Conservation (phyloP, 306 rosid species). For the Medicago arabica region DNA sequence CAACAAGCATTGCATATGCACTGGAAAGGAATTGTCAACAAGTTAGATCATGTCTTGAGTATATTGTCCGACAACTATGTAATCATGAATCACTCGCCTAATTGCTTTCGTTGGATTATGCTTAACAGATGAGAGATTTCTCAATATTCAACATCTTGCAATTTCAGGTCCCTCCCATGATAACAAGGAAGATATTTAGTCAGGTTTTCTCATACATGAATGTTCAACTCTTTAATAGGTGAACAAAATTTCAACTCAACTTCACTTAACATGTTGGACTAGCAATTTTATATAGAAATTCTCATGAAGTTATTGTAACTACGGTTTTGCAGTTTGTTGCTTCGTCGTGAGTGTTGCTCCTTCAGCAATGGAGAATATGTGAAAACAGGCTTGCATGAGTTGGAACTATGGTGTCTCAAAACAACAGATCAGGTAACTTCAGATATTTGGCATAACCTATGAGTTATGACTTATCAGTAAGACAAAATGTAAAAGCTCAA, state of each 20-base stretch:
- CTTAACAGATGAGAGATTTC: slow-evolving; percentile 21
- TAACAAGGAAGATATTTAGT: slow-evolving; percentile 74
- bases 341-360: slow-evolving; percentile 92
- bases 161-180: slow-evolving; percentile 75
- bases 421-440: slow-evolving; percentile 69
- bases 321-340: slow-evolving; percentile 66
- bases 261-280: slow-evolving; percentile 12
- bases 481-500: slow-evolving; percentile 4
- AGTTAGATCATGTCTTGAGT: slow-evolving; percentile 62
- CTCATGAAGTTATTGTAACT: slow-evolving; percentile 16
- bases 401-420: slow-evolving; percentile 84
- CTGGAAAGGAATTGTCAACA: slow-evolving; percentile 86
- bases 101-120: slow-evolving; percentile 21
- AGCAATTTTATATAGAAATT: slow-evolving; percentile 7
- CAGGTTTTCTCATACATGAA: slow-evolving; percentile 90
- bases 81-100: slow-evolving; percentile 41
- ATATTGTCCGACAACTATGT: slow-evolving; percentile 72
- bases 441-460: slow-evolving; percentile 18
- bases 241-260: slow-evolving; percentile 36
- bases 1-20: slow-evolving; percentile 82
- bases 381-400: slow-evolving; percentile 78
- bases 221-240: slow-evolving; percentile 92
- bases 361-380: slow-evolving; percentile 91
- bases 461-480: neutral
- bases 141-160: slow-evolving; percentile 35